phyloP scores from a whole-genome alignment of 371 early-diverging fungal species.

The Coemansia sp. region DNA sequence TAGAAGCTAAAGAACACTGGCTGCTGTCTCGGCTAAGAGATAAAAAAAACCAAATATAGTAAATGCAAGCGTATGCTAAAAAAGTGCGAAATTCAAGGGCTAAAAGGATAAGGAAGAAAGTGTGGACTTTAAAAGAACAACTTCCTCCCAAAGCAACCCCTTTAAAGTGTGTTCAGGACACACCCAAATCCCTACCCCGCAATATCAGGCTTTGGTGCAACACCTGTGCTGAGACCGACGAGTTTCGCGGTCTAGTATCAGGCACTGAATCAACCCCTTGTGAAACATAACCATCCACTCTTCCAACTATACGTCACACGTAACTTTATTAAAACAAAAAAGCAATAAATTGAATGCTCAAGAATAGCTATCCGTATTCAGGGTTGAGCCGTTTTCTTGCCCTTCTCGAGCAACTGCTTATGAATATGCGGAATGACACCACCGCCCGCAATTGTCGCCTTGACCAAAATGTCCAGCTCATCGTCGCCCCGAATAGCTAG shows the following conservation, averaged over 20 bases:
- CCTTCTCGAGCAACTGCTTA: conserved; percentile 62
- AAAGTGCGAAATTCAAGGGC: not conserved
- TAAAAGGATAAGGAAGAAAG: not conserved
- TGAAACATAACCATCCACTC: not conserved
- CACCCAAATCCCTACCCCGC: not conserved
- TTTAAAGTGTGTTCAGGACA: not conserved
- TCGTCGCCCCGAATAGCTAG: conserved; percentile 90
- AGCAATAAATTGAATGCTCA: no score
- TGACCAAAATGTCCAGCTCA: conserved; percentile 82
- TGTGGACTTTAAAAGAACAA: not conserved
- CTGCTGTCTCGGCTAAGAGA: not conserved
- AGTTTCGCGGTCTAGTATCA: conserved; percentile 15
- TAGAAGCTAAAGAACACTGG: not conserved
- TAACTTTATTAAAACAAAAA: not conserved
- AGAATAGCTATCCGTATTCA: no score
- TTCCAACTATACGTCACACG: conserved; percentile 4
- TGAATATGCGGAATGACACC: conserved; percentile 75
- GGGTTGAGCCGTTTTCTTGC: conserved; percentile 21
- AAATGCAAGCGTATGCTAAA: not conserved
- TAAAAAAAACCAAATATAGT: not conserved
- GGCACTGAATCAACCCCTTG: not conserved
- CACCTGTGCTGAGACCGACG: not conserved
- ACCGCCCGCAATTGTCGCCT: conserved; percentile 89
- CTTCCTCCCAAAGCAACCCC: not conserved
- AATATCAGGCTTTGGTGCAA: not conserved